Percentiles rank a stretch among this genome's conserved stretches.
phyloP scores from a whole-genome alignment of 164 flowering plant genomes.

The Paratinospora sagittata region DNA sequence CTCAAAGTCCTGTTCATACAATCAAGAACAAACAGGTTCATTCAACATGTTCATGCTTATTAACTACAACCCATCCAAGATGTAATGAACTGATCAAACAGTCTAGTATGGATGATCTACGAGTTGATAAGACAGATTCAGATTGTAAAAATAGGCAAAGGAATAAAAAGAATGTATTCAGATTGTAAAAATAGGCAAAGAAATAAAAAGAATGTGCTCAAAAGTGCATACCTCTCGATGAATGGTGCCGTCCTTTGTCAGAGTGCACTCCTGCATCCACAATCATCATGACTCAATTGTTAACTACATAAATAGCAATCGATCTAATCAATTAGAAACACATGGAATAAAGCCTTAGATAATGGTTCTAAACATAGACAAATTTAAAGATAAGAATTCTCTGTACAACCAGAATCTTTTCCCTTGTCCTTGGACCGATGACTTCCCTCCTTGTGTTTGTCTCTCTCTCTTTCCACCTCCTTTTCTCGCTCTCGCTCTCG shows the following conservation, averaged over 20 bases:
- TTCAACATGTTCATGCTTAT: neutral
- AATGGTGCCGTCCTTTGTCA: conserved; percentile 69
- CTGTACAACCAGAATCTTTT: conserved; percentile 43
- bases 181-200: neutral
- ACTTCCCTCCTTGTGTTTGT: conserved; percentile 49
- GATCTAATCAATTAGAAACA: neutral
- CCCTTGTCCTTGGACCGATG: conserved; percentile 67
- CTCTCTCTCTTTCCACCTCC: conserved; percentile 45
- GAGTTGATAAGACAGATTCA: neutral
- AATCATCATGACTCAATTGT: neutral
- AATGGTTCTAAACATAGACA: neutral
- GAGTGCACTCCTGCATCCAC: conserved; percentile 46
- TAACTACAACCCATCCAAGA: neutral
- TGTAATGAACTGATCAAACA: neutral
- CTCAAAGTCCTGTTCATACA: neutral
- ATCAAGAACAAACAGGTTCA: neutral
- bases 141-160: neutral
- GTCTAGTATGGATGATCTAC: neutral
- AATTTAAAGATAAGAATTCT: neutral
- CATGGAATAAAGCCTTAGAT: neutral
- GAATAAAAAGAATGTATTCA: neutral
- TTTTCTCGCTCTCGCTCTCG: conserved; percentile 30
- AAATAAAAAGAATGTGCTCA: neutral
- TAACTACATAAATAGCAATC: neutral
- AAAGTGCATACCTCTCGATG: conserved; percentile 58